These are phyloP conservation scores for Ustilago lituana DNA, from an alignment of 1,284 basidiomycete species.

Conservation along the genomic window DNA sequence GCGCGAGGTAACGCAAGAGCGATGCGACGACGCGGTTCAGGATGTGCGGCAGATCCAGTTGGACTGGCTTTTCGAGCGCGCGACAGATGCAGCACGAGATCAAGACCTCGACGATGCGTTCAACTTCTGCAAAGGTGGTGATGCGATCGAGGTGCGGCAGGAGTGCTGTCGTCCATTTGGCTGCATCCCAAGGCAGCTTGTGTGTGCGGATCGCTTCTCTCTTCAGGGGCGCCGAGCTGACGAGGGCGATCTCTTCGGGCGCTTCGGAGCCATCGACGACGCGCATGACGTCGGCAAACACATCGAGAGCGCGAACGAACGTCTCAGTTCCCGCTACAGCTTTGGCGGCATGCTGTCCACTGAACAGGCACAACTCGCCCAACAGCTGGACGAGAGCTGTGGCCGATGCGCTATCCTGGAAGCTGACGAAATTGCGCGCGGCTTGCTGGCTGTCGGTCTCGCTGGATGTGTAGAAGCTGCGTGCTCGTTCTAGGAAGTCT, in stretches of 20 bases:
- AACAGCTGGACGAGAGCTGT: conserved; percentile 35
- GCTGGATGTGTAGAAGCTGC: conserved; percentile 38
- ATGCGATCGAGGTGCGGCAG: conserved; percentile 26
- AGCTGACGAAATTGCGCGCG: conserved; percentile 35
- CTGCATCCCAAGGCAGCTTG: conserved; percentile 36
- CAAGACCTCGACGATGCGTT: conserved; percentile 47
- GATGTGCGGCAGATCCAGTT: conserved; percentile 25
- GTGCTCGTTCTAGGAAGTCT: conserved; percentile 38
- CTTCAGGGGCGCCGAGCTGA: conserved; percentile 3
- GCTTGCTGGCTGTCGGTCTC: conserved; percentile 49
- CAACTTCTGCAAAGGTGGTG: conserved; percentile 42
- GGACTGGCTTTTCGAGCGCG: conserved; percentile 26
- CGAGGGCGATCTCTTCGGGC: conserved; percentile 23
- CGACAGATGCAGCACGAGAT: conserved; percentile 51
- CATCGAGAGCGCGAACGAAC: conserved; percentile 41
- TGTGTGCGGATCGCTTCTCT: conserved; percentile 4
- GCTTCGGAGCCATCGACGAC: conserved; percentile 38
- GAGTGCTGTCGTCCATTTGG: conserved; percentile 21
- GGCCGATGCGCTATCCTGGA: conserved; percentile 31
- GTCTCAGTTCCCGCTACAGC: conserved; percentile 10
- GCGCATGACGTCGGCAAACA: conserved; percentile 45
- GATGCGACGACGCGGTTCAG: conserved; percentile 64
- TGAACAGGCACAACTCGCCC: conserved; percentile 17
- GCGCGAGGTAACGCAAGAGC: conserved; percentile 80
- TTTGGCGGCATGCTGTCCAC: conserved; percentile 1